Evolutionary conservation across 192 early-diverging fungal genomes (phyloP).

Genomic region (Podila epigama): DNA sequence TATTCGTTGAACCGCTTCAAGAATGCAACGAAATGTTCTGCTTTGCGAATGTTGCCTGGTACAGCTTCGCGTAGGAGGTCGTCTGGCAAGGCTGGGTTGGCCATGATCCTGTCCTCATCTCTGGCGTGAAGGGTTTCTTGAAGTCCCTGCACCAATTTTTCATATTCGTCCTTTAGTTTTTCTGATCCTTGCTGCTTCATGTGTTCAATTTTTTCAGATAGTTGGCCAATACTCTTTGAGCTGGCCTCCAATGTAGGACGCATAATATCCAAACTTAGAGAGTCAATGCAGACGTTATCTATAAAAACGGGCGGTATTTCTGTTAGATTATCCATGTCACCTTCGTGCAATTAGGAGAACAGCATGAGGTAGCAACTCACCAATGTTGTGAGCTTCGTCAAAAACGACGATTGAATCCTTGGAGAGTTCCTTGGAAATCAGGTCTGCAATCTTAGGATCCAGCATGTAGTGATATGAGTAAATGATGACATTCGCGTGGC

Average conservation of each 20-base stretch:
- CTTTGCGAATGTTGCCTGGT: slow-evolving; percentile 96
- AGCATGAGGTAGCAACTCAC: slow-evolving; percentile 35
- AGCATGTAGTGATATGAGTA: slow-evolving; percentile 99
- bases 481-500: slow-evolving; percentile 94
- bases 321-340: too few relatives aligned
- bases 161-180: slow-evolving; percentile 91
- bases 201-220: slow-evolving; percentile 77
- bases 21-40: slow-evolving; percentile 99
- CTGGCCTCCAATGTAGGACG: slow-evolving; percentile 90
- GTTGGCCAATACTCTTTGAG: slow-evolving; percentile 75
- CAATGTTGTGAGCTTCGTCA: slow-evolving; percentile 99
- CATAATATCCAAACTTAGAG: slow-evolving; percentile 93
- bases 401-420: slow-evolving; percentile 98
- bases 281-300: slow-evolving; percentile 99
- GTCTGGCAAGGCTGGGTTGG: slow-evolving; percentile 96
- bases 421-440: slow-evolving; percentile 94
- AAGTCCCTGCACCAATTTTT: slow-evolving; percentile 87
- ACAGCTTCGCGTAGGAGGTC: slow-evolving; percentile 93
- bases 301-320: too few relatives aligned
- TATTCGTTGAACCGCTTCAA: slow-evolving; percentile 97
- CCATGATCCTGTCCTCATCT: slow-evolving; percentile 88
- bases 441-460: slow-evolving; percentile 99
- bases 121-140: slow-evolving; percentile 73
- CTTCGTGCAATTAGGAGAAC: too few relatives aligned
- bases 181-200: slow-evolving; percentile 89